Percentiles rank a stretch among this genome's conserved stretches.
These are phyloP conservation scores for Herpomyces periplanetae DNA, from an alignment of 2,329 filamentous ascomycete genomes.

Conservation along the genomic window DNA sequence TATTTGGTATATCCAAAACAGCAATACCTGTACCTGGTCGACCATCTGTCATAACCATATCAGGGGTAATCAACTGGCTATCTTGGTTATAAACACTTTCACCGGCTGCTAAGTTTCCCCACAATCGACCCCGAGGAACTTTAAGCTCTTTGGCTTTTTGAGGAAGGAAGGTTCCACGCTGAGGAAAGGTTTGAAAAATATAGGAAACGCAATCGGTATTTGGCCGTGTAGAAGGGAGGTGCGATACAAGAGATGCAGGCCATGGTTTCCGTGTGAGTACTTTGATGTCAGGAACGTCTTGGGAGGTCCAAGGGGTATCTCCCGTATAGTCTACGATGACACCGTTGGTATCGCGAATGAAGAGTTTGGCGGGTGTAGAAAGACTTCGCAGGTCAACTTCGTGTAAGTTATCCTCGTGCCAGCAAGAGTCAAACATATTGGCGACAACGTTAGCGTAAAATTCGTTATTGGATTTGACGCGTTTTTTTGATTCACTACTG, in stretches of 20 bases:
- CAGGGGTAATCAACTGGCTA: constrained; percentile 31
- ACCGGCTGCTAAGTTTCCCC: constrained; percentile 18
- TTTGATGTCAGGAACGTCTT: constrained; percentile 18
- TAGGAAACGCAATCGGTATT: constrained; percentile 38
- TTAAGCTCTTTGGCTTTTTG: constrained; percentile 21
- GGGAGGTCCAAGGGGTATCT: constrained; percentile 15
- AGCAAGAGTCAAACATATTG: constrained; percentile 39
- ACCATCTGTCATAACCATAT: constrained; percentile 37
- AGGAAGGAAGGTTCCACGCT: constrained; percentile 41
- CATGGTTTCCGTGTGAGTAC: constrained; percentile 38
- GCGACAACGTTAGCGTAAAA: constrained; percentile 21
- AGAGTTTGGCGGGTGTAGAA: constrained; percentile 24
- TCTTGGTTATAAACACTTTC: constrained; percentile 19
- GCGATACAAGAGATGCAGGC: constrained; percentile 23
- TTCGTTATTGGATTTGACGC: constrained; percentile 6
- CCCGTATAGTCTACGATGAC: constrained; percentile 28
- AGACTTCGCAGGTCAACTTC: constrained; percentile 25
- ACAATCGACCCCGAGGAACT: constrained; percentile 18
- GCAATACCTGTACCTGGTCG: constrained; percentile 31
- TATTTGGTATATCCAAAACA: constrained; percentile 34
- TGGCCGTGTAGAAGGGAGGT: constrained; percentile 25
- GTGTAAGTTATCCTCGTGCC: constrained; percentile 26
- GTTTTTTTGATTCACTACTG: constrained; percentile 10
- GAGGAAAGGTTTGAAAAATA: constrained; percentile 32
- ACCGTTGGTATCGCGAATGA: constrained; percentile 19